Evolutionary conservation across 1,284 basidiomycete species (phyloP), one percentile per base, ranked within the genome.

Genomic region (Heterobasidion annosum): DNA sequence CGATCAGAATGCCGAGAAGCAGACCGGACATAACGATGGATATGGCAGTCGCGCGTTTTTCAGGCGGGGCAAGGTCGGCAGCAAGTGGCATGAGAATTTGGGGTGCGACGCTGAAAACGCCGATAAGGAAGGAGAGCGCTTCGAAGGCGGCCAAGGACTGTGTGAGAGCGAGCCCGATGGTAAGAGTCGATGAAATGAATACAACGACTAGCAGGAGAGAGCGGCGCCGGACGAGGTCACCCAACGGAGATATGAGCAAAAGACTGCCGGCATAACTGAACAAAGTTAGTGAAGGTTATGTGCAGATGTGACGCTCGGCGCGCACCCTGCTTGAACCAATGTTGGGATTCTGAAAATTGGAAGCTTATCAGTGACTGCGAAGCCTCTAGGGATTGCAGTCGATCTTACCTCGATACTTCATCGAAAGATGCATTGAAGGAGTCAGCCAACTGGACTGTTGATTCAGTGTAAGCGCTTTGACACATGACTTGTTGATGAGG

Each of bases 361-460:
- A 32, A 34, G 25, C 10, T 12, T 34, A 34, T 9, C 15, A 34
- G 16, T 16, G 32, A 34, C 8, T 33, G n/a, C 32, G 13, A n/a
- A 18, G 18, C 18, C 18, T 18, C 9, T 32, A 48, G n/a, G 9
- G 3, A 19, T 4, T 13, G 46, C 19, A 32, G 7, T 4, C 5
- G 25, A 4, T 34, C 73, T n/a, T 54, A 77, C 79, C 66, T 67
- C n/a, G 86, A 82, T 45, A 88, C 76, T 50, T 76, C 70, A 37
- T 72, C 70, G 62, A 88, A 81, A 2, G 74, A 67, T 3, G 84
- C 82, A 48, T 69, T 60, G 58, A 88, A 86, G 3, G 78, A 70
- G 34, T 73, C 60, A 0, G 81, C 73, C 37, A 82, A 68, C 58
- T 81, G 70, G 43, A 85, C 80, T 85, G 57, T 35, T 54, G 34